Base-by-base conservation (phyloP, 805 yeast genomes). In the Vanderwaltozyma tropicalis region DNA sequence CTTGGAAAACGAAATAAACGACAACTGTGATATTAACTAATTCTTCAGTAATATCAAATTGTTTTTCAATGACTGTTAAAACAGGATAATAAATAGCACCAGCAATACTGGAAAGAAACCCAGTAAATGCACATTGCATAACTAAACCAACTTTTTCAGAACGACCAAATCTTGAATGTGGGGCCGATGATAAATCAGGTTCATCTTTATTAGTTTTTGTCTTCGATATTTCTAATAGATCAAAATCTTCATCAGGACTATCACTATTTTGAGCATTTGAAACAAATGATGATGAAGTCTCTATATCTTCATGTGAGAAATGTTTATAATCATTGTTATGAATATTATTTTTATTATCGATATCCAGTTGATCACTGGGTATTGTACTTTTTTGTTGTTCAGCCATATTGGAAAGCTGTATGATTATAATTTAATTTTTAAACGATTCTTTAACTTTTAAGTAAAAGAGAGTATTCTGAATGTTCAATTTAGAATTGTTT, bases 71-170 rank as follows among this genome's bases (percentile, higher is more conserved):
- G 5, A 68, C 64, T 0, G 78, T 73, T 14, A 86, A 59, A 0
- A 86, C 86, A 0, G 94, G 94, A 59, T 82, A 80, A 53, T 82
- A 86, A 11, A 85, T 82, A 0, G 94, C 82, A 45, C 80, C 72
- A 0, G 88, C 76, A 3, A 82, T 63, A 0, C 92, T 66, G 2
- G 94, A 82, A 65, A 80, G 78, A 30, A 76, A 59, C 0, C 84
- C 82, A 2, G 72, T 59, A 4, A 63, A 44, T 2, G 69, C 72
- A 41, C 66, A 67, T 22, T 62, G 59, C 5, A 46, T 43, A 2
- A 66, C 69, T 25, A 78, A 46, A 5, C 66, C 27, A 15, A 52
- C 39, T 44, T 68, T 67, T 34, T 76, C 80, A 3, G 40, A 41
- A 4, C 49, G 40, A 0, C 64, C 59, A 27, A 74, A 62, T 6